Conservation (phyloP, 1,284 basidiomycete species). For the Gomphus sp. region DNA sequence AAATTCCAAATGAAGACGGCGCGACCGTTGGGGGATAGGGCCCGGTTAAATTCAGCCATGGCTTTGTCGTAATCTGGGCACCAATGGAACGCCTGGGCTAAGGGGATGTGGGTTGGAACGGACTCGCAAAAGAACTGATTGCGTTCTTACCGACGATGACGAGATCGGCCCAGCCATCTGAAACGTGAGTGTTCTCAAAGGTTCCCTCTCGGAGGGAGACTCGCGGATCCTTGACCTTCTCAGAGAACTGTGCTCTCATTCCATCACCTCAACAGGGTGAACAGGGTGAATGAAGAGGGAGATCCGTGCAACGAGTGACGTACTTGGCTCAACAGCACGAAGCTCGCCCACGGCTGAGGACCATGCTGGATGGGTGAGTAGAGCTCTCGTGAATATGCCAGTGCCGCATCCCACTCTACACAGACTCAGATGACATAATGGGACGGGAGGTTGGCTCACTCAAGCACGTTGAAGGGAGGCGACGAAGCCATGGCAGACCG, state of each 20-base stretch:
- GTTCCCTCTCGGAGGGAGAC: slow-evolving; percentile 49
- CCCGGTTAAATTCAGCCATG: slow-evolving; percentile 55
- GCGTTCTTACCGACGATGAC: slow-evolving; percentile 51
- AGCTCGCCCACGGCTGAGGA: slow-evolving; percentile 37
- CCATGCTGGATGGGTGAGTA: slow-evolving; percentile 56
- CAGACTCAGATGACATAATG: neutral
- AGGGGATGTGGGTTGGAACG: neutral
- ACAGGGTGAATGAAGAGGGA: slow-evolving; percentile 4
- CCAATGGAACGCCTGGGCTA: slow-evolving; percentile 69
- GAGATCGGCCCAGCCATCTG: slow-evolving; percentile 63
- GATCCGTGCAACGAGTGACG: neutral
- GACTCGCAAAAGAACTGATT: neutral
- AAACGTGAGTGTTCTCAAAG: slow-evolving; percentile 50
- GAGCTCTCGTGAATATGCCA: slow-evolving; percentile 70
- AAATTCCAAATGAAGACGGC: slow-evolving; percentile 73
- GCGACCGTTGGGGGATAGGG: slow-evolving; percentile 57
- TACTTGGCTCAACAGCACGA: slow-evolving; percentile 58
- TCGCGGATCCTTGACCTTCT: slow-evolving; percentile 40
- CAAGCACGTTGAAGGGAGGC: slow-evolving; percentile 49
- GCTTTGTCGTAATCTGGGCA: slow-evolving; percentile 64
- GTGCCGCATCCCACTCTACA: slow-evolving; percentile 63
- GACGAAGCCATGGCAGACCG: slow-evolving; percentile 31
- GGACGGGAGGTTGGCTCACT: slow-evolving; percentile 34
- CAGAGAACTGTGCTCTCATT: slow-evolving; percentile 55
- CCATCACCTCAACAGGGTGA: slow-evolving; percentile 32